Evolutionary conservation across 495 filamentous ascomycete genomes (phyloP), one percentile per base, ranked within the genome.

Genomic region (Aspergillus bridgeri): DNA sequence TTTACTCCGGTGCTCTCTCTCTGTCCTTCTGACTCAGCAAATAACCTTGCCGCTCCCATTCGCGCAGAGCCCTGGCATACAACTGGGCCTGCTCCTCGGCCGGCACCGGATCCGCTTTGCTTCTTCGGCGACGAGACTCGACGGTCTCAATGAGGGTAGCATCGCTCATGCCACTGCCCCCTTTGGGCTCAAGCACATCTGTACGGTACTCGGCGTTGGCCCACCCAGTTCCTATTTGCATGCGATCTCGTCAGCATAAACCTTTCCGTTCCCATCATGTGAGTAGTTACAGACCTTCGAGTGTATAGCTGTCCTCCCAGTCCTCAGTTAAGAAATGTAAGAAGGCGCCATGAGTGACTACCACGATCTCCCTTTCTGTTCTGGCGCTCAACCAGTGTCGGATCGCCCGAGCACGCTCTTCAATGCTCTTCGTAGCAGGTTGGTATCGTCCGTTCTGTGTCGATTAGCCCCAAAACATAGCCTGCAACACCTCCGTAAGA

Each of bases 281-380:
- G n/a, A n/a, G n/a, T 24, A 5, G n/a, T 29, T 9, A 64, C 66
- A 45, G 73, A 76, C 81, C 83, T 42, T 63, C 58, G 23, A 75
- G 69, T 15, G 69, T 60, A 25, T 72, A 69, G 42, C 76, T 65
- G 8, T 81, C 86, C 17, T 79, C 73, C 81, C 85, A 92, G 57
- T 93, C 89, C 48, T 88, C 77, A 0, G 89, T 92, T 23, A 95
- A 65, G 58, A 87, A 91, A 64, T 82, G 86, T 20, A 87, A 58
- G 33, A 85, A 81, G 6, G 77, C 81, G 0, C 86, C 86, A 60
- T 88, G 86, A 4, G 79, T 78, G 13, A 89, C 83, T 3, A 86
- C 79, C 6, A 84, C 87, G 23, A 93, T 78, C 63, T 69, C 72
- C 57, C 69, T 71, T 65, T 75, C 70, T 47, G 63, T 69, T 42